Evolutionary conservation across 2,329 filamentous ascomycete species (phyloP), one percentile per base, ranked within the genome.

Genomic region (Trichoderma sp.): DNA sequence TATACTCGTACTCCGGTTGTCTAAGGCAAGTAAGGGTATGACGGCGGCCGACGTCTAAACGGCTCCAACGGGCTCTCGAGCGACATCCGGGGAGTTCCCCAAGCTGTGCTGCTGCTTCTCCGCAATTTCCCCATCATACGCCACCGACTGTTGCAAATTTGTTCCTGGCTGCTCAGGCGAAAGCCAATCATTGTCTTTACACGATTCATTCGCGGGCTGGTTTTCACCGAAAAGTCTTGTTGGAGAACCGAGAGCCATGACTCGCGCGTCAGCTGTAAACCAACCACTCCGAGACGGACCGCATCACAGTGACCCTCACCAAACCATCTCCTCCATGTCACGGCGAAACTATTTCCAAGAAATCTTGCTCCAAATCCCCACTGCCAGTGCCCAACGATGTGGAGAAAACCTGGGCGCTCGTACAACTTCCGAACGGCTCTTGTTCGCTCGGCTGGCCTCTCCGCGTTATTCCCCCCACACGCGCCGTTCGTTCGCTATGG

Each of bases 271-370:
- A 39, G 30, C 30, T 39, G 47, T 45, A 41, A 54, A 45, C 28
- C 30, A 62, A 62, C 47, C 28, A 19, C 45, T 5, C 34, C 5
- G 2, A 39, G 1, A 14, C 34, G 34, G 34, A 19, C 48, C 59
- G 59, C 59, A 54, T 62, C 48, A 52, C 59, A 54, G 59, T 62
- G 59, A 62, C 59, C 59, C 59, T 61, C 57, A 45, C 39, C 26
- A 54, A n/a, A 26, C 45, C 26, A 15, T 52, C 15, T 26, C 26
- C 43, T 19, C 30, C 14, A 14, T 39, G 48, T 24, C 10, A 45
- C 48, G 48, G 59, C 24, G 52, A 54, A 62, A 52, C 44, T 34
- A 17, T 7, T 43, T 61, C 47, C 58, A 21, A 21, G 57, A 34
- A 34, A 34, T 34, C 58, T 41, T 43, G 10, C 24, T 51, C 44